These are phyloP conservation scores for Candolleomyces aberdarensis DNA, from an alignment of 768 basidiomycete genomes.

Conservation along the genomic window DNA sequence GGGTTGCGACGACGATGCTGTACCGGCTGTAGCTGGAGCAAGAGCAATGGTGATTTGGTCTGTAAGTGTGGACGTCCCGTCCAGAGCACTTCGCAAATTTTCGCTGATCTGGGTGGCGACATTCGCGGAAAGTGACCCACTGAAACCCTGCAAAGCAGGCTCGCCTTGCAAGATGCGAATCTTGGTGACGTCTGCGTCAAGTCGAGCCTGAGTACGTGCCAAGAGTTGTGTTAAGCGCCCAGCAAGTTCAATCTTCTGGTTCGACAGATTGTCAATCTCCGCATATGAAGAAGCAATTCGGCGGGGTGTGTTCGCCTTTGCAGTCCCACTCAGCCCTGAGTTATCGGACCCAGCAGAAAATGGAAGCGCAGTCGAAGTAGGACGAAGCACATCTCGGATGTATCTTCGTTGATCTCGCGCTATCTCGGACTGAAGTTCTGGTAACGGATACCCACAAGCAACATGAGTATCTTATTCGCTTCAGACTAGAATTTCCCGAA, in stretches of 20 bases:
- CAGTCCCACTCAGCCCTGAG: conserved; percentile 28
- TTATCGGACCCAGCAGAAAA: conserved; percentile 22
- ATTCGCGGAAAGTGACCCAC: conserved; percentile 16
- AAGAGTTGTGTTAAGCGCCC: conserved; percentile 49
- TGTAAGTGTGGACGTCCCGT: conserved; percentile 23
- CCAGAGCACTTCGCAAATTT: conserved; percentile 39
- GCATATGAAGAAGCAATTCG: conserved; percentile 44
- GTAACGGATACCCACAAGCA: background rate
- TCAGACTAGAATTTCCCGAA: background rate
- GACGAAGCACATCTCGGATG: conserved; percentile 44
- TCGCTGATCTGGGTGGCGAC: conserved; percentile 41
- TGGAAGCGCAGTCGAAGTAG: conserved; percentile 20
- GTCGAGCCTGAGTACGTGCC: conserved; percentile 41
- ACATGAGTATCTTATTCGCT: background rate
- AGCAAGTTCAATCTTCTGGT: conserved; percentile 45
- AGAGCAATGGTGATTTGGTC: conserved; percentile 17
- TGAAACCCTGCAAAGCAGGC: conserved; percentile 12
- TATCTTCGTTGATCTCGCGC: conserved; percentile 47
- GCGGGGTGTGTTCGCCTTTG: conserved; percentile 37
- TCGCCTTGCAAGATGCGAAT: conserved; percentile 49
- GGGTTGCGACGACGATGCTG: conserved; percentile 23
- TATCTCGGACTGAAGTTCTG: conserved; percentile 50
- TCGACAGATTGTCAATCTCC: conserved; percentile 41
- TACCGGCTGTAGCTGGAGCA: conserved; percentile 3
- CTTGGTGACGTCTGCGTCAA: conserved; percentile 48